Percentiles rank a stretch among this genome's conserved stretches.
phyloP scores from a whole-genome alignment of 345 rosid genomes.

The Clarkia xantiana region DNA sequence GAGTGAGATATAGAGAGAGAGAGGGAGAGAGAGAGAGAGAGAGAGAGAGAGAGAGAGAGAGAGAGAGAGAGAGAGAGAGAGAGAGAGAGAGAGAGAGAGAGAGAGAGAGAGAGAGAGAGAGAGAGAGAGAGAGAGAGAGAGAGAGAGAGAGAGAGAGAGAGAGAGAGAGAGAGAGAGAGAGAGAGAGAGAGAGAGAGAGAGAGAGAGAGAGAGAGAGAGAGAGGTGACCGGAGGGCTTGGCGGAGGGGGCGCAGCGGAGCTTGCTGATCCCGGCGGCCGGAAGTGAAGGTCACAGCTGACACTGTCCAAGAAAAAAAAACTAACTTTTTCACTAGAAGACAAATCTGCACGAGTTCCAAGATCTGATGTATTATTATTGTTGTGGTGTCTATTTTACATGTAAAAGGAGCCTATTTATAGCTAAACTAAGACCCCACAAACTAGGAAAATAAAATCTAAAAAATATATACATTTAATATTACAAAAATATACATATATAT shows the following conservation, averaged over 20 bases:
- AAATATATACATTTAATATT: no score
- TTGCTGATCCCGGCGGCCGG: no score
- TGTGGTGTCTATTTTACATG: no score
- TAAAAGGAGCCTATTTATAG: no score
- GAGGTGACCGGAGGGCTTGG: background rate
- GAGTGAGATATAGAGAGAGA: background rate
- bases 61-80: background rate
- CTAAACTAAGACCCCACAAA: no score
- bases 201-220: background rate
- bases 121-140: background rate
- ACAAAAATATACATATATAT: no score
- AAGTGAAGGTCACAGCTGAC: no score
- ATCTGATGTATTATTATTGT: no score
- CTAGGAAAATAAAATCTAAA: no score
- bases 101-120: background rate
- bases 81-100: background rate
- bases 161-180: background rate
- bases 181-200: background rate
- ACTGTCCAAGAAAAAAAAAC: no score
- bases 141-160: background rate
- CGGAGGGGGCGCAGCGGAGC: background rate
- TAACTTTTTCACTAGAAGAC: no score
- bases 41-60: background rate
- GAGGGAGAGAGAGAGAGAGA: background rate
- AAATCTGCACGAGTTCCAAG: no score